Percentiles rank a stretch among this genome's conserved stretches.
phyloP scores from a whole-genome alignment of 1,284 basidiomycete genomes.

The Microbotryum intermedium region DNA sequence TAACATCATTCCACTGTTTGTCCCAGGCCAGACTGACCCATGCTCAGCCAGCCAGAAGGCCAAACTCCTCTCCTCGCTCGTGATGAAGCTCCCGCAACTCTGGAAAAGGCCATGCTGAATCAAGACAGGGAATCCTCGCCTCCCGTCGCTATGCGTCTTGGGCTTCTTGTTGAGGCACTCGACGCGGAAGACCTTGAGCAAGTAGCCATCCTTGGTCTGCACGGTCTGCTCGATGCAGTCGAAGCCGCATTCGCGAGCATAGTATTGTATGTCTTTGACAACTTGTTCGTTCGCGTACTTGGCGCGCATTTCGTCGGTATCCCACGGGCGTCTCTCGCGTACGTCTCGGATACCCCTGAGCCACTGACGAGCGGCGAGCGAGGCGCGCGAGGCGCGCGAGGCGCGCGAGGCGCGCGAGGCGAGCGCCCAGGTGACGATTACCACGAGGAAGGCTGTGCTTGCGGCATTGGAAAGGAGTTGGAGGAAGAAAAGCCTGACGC shows the following conservation, averaged over 20 bases:
- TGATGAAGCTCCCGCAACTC: constrained; percentile 54
- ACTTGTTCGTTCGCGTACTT: constrained; percentile 47
- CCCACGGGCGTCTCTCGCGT: constrained; percentile 44
- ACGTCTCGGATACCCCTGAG: constrained; percentile 19
- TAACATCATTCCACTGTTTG: not conserved
- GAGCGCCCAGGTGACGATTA: constrained; percentile 42
- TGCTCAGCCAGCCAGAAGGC: constrained; percentile 55
- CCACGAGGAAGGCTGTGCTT: constrained; percentile 47
- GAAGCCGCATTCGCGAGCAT: constrained; percentile 50
- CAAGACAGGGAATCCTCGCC: constrained; percentile 51
- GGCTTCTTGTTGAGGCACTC: constrained; percentile 42
- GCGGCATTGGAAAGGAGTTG: constrained; percentile 46
- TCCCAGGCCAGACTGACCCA: constrained; percentile 33
- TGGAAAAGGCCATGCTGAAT: constrained; percentile 57
- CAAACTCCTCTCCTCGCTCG: constrained; percentile 52
- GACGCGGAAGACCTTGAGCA: constrained; percentile 49
- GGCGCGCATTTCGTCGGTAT: constrained; percentile 40
- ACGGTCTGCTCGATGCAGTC: constrained; percentile 51
- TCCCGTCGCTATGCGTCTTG: constrained; percentile 42
- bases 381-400: constrained; percentile 30
- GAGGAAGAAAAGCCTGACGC: constrained; percentile 42
- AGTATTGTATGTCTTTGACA: constrained; percentile 50
- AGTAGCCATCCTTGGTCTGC: constrained; percentile 54
- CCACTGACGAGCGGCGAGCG: constrained; percentile 5
- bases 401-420: constrained; percentile 2